Evolutionary conservation across 2,329 filamentous ascomycete genomes (phyloP).

Genomic region (Fusarium floridanum): DNA sequence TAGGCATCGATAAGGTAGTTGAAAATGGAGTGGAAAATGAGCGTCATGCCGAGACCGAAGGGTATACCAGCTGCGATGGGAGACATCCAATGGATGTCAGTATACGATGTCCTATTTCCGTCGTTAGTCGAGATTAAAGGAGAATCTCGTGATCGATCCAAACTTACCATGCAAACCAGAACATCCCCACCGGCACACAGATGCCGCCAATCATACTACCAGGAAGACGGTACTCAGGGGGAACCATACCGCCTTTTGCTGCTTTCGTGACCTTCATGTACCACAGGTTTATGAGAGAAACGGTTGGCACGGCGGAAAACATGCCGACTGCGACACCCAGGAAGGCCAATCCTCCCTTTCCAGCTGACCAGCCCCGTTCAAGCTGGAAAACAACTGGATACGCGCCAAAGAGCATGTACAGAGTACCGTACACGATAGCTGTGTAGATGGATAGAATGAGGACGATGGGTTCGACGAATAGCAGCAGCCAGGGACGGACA

Average conservation of each 20-base stretch:
- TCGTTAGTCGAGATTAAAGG: background rate
- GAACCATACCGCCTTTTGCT: constrained; percentile 65
- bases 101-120: constrained; percentile 34
- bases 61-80: constrained; percentile 58
- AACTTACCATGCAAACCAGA: constrained; percentile 75
- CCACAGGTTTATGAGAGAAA: constrained; percentile 65
- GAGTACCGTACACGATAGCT: constrained; percentile 67
- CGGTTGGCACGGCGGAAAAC: constrained; percentile 65
- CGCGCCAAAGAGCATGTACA: constrained; percentile 67
- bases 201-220: constrained; percentile 71
- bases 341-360: constrained; percentile 72
- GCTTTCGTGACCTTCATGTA: constrained; percentile 59
- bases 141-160: accelerated
- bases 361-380: constrained; percentile 66
- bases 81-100: constrained; percentile 68
- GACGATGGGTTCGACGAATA: constrained; percentile 76
- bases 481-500: constrained; percentile 71
- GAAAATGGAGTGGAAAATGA: constrained; percentile 74
- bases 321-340: constrained; percentile 76
- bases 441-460: constrained; percentile 73
- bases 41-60: constrained; percentile 69
- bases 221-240: constrained; percentile 73
- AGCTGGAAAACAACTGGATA: constrained; percentile 73
- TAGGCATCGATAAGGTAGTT: constrained; percentile 79
- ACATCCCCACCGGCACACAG: constrained; percentile 70